Base-by-base conservation (phyloP, 2,329 filamentous ascomycete genomes). In the Torrubiellomyces zombiae region DNA sequence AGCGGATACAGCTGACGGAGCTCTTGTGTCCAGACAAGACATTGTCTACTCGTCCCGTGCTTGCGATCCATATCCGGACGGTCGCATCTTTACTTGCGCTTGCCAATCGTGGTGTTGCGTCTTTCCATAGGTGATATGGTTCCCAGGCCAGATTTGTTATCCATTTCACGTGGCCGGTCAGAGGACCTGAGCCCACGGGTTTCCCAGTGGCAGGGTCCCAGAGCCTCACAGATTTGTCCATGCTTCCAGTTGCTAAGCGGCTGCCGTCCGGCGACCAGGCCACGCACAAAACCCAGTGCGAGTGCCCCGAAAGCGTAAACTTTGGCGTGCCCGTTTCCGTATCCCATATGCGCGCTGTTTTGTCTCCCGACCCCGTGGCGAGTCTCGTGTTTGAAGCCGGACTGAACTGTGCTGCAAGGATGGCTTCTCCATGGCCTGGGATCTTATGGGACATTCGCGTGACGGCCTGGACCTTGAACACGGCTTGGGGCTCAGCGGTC, bases 321-420 rank as follows among this genome's bases (percentile, higher is more conserved):
- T 81, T 67, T 0, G 85, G 83, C 8, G 83, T 94, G 23, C 85
- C 85, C 0, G 83, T 94, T 41, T 94, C 81, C 24, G 82, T 85
- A 42, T 98, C 85, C 82, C 82, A 94, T 55, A 95, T 75, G 28
- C 86, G 62, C 1, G 85, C 86, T 2, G 85, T 94, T 38, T 77
- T 77, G 44, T 98, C 89, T 23, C 89, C 89, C 32, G 77, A 82
- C 1, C 86, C 89, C 2, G 81, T 93, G 0, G 83, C 85, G 49
- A 94, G 65, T 30, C 75, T 65, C 8, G 72, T 71, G 14, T 79
- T 86, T 6, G 67, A 72, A 18, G 67, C 65, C 0, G 86, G 86
- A 1, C 79, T 89, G 50, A 94, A 95, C 19, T 85, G 73, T 3
- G 79, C 75, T 16, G 79, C 69, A 13, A 95, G 60, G 38, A 95